Evolutionary conservation across 2,329 filamentous ascomycete species (phyloP).

Genomic region (Pseudocercospora pini-densiflorae): DNA sequence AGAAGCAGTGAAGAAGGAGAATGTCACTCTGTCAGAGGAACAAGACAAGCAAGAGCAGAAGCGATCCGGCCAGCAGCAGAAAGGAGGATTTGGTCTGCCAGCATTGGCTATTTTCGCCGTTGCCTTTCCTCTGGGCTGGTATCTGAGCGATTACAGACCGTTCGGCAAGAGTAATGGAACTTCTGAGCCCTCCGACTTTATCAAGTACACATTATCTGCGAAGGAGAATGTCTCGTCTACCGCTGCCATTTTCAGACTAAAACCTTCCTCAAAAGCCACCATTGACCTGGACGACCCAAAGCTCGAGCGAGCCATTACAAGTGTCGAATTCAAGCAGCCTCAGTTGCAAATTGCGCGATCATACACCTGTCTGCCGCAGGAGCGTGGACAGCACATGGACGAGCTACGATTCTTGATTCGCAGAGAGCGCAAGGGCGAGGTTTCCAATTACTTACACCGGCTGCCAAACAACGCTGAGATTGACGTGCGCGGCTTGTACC

Average conservation of each 20-base stretch:
- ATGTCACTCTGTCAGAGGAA: background rate
- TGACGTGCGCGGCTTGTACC: conserved; percentile 77
- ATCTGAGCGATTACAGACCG: conserved; percentile 19
- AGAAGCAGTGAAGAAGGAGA: background rate
- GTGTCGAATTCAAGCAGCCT: conserved; percentile 91
- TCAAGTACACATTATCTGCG: conserved; percentile 63
- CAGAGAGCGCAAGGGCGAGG: conserved; percentile 78
- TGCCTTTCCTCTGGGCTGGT: conserved; percentile 30
- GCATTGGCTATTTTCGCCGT: conserved; percentile 30
- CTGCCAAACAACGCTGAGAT: conserved; percentile 65
- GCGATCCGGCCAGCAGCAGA: conserved; percentile 8
- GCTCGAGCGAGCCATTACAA: conserved; percentile 70
- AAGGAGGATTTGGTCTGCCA: conserved; percentile 20
- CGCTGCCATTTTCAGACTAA: conserved; percentile 70
- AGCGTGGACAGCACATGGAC: conserved; percentile 37
- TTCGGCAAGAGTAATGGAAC: conserved; percentile 7
- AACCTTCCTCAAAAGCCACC: conserved; percentile 40
- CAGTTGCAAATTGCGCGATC: conserved; percentile 88
- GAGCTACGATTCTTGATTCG: conserved; percentile 76
- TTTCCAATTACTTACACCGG: conserved; percentile 77
- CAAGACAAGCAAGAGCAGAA: conserved; percentile 13
- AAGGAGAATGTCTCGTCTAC: conserved; percentile 68
- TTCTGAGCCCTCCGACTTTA: conserved; percentile 29
- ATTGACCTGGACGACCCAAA: conserved; percentile 28
- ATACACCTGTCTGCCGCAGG: conserved; percentile 83